A percentile compares a stretch with the other conserved stretches of the same genome.
Evolutionary conservation across 1,284 basidiomycete genomes (phyloP).

Genomic region (Ustanciosporium gigantosporum): DNA sequence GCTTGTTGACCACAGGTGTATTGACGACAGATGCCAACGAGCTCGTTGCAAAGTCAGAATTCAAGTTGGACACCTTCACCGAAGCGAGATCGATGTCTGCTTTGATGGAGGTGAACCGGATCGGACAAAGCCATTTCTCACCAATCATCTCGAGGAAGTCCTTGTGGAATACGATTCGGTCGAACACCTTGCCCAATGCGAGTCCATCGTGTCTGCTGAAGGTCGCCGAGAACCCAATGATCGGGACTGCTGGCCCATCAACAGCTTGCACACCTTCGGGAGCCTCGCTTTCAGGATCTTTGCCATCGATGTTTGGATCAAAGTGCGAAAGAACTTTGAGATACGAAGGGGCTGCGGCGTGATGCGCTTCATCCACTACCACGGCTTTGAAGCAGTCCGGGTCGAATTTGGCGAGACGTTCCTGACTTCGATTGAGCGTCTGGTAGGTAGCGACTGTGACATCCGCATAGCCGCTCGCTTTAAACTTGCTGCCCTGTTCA

Average conservation of each 20-base stretch:
- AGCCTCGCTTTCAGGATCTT: neutral
- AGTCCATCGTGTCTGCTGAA: slow-evolving; percentile 90
- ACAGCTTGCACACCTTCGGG: neutral
- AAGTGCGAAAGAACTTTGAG: slow-evolving; percentile 77
- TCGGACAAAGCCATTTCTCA: slow-evolving; percentile 72
- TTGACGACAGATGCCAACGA: slow-evolving; percentile 53
- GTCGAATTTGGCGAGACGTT: slow-evolving; percentile 78
- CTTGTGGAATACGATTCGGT: slow-evolving; percentile 90
- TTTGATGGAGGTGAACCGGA: slow-evolving; percentile 57
- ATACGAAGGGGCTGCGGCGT: slow-evolving; percentile 87
- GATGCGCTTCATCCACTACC: slow-evolving; percentile 77
- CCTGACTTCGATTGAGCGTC: slow-evolving; percentile 70
- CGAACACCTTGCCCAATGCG: slow-evolving; percentile 83
- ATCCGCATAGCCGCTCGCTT: slow-evolving; percentile 79
- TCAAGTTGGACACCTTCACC: slow-evolving; percentile 26
- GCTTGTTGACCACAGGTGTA: slow-evolving; percentile 43
- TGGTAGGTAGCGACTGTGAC: slow-evolving; percentile 91
- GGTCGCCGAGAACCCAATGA: slow-evolving; percentile 93
- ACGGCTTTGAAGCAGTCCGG: slow-evolving; percentile 75
- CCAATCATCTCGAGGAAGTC: slow-evolving; percentile 89
- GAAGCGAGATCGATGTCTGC: slow-evolving; percentile 49
- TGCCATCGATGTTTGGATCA: slow-evolving; percentile 63
- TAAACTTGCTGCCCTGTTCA: slow-evolving; percentile 79
- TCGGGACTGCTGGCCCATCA: slow-evolving; percentile 66
- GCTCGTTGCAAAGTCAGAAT: slow-evolving; percentile 41